Base-by-base conservation (phyloP, 2,329 filamentous ascomycete species). In the Calonectria pauciramosa region DNA sequence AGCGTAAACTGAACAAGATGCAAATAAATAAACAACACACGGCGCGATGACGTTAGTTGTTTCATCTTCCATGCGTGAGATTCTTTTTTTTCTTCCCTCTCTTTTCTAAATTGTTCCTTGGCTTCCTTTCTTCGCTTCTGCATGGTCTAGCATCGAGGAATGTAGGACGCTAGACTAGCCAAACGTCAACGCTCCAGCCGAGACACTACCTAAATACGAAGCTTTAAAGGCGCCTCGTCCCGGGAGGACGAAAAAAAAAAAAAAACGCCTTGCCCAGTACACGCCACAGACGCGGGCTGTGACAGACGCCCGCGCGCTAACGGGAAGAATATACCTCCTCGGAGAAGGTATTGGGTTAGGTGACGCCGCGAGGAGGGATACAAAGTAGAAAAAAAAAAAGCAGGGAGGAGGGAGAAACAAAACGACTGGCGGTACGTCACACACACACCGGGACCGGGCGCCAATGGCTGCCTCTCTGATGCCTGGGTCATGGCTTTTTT, bases 221-320 rank as follows among this genome's bases (percentile, higher is more conserved):
- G 38, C 26, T 41, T 60, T 47, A 47, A 47, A 65, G 60, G 41
- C 60, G 63, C 52, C 60, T 59, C 38, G 63, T 66, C 30, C n/a
- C 64, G 32, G n/a, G 38, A 49, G 18, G 30, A 30, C 51, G 11
- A 63, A 63, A 59, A 56, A 54, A 32, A 52, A 28, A n/a, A n/a
- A n/a, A 65, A 51, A 72, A 68, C 56, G 71, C 47, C 47, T 47
- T 51, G 44, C 56, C 44, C 36, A 14, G 65, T 65, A 73, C 56
- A 73, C 71, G 71, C 71, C 66, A 73, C 71, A 73, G 54, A 49
- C 71, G 66, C 66, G 65, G 66, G 65, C 56, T 47, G 71, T 49
- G 47, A 69, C 64, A 63, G 66, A 44, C 60, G 60, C 38, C 65
- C 71, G 65, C 71, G 71, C 71, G 71, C 66, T 69, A 49, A 67